phyloP scores from a whole-genome alignment of 2,329 filamentous ascomycete species.

The Nothophoma quercina region DNA sequence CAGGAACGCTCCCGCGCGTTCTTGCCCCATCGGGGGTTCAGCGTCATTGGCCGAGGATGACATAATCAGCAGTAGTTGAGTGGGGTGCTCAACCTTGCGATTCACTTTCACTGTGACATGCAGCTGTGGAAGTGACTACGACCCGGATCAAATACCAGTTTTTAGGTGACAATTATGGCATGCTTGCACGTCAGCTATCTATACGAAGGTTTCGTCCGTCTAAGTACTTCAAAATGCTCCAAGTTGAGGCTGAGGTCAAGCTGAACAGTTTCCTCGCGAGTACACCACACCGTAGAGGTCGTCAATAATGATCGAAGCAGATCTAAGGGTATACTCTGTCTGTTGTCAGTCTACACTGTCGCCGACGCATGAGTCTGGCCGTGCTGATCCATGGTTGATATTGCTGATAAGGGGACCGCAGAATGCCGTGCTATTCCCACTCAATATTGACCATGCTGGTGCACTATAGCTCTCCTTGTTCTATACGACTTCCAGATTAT shows the following conservation, averaged over 20 bases:
- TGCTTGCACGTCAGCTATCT: no score
- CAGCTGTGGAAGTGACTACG: not conserved
- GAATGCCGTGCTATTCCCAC: not conserved
- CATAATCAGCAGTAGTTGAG: conserved; percentile 1
- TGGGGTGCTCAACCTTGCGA: conserved; percentile 1
- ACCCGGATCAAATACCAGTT: no score
- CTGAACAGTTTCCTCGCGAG: no score
- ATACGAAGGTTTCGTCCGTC: no score
- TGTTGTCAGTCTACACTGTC: no score
- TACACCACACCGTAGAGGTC: no score
- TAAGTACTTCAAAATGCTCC: no score
- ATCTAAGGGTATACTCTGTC: no score
- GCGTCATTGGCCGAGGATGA: conserved; percentile 11
- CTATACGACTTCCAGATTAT: not conserved
- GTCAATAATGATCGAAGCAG: no score
- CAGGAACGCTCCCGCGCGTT: conserved; percentile 25
- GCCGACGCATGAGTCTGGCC: no score
- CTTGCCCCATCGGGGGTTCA: conserved; percentile 27
- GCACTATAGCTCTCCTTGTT: not conserved
- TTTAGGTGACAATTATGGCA: no score
- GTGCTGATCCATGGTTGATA: not conserved
- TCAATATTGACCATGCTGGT: not conserved
- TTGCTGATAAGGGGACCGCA: not conserved
- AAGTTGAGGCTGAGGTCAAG: no score
- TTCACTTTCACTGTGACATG: not conserved